Evolutionary conservation across 345 rosid species (phyloP).

Genomic region (Populus nigra): DNA sequence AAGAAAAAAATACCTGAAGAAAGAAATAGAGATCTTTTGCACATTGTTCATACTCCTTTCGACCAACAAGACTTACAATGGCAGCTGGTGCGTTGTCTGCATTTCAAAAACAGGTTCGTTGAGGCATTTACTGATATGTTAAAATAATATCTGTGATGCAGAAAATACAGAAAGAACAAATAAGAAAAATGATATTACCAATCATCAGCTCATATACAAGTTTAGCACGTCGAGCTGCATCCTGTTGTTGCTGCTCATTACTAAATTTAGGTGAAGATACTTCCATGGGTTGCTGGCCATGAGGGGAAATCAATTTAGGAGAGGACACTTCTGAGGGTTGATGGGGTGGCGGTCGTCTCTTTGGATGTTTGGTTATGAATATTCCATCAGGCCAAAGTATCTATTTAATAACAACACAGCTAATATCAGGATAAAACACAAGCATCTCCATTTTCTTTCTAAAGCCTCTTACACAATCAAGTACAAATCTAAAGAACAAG

Average conservation of each 20-base stretch:
- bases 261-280: conserved; percentile 42
- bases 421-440: conserved; percentile 3
- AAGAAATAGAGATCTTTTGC: conserved; percentile 90
- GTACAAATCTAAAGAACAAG: background rate
- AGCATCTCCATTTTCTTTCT: background rate
- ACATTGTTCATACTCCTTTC: conserved; percentile 87
- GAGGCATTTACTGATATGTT: background rate
- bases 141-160: conserved; percentile 1
- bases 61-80: conserved; percentile 79
- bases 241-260: conserved; percentile 62
- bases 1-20: conserved; percentile 65
- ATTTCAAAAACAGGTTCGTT: conserved; percentile 1
- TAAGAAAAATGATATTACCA: conserved; percentile 42
- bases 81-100: conserved; percentile 89
- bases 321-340: conserved; percentile 14
- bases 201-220: conserved; percentile 88
- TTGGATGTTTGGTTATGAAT: conserved; percentile 92
- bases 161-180: background rate
- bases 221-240: conserved; percentile 81
- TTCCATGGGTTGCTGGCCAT: conserved; percentile 29
- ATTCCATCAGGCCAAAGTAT: conserved; percentile 99
- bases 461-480: background rate
- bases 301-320: conserved; percentile 27
- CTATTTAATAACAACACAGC: conserved; percentile 34
- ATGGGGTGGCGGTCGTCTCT: conserved; percentile 45